A percentile compares a stretch with the other conserved stretches of the same genome.
These are phyloP conservation scores for Aspergillus indologenus DNA, from an alignment of 495 filamentous ascomycete genomes.

Conservation along the genomic window DNA sequence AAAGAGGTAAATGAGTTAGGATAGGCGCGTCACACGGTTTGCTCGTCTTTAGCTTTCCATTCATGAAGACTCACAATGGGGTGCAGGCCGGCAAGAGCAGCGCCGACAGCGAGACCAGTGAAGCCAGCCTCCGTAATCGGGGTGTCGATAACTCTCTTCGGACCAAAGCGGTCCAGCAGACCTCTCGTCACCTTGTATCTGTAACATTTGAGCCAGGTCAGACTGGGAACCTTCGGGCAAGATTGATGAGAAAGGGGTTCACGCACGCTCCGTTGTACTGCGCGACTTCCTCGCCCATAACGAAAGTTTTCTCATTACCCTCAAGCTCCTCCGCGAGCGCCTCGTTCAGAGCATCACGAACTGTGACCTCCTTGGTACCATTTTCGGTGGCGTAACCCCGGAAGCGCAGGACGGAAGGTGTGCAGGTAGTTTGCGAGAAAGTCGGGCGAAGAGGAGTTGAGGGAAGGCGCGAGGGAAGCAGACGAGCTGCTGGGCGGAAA, in stretches of 20 bases:
- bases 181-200: constrained; percentile 99
- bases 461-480: constrained; percentile 63
- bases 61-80: constrained; percentile 68
- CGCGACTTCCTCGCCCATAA: constrained; percentile 96
- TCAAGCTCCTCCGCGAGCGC: constrained; percentile 97
- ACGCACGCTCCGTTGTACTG: constrained; percentile 96
- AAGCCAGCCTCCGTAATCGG: constrained; percentile 98
- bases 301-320: constrained; percentile 86
- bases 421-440: constrained; percentile 48
- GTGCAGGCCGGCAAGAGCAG: constrained; percentile 89
- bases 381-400: constrained; percentile 52
- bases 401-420: constrained; percentile 43
- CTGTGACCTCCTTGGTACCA: constrained; percentile 87
- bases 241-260: constrained; percentile 8
- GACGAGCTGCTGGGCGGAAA: constrained; percentile 74
- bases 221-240: constrained; percentile 11
- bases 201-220: constrained; percentile 15
- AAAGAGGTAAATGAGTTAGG: not conserved
- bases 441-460: constrained; percentile 49
- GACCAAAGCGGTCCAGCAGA: constrained; percentile 91
- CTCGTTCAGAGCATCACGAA: constrained; percentile 95
- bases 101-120: constrained; percentile 85
- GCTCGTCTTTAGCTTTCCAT: not conserved
- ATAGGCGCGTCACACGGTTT: not conserved
- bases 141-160: constrained; percentile 95